Conservation (phyloP, 192 early-diverging fungal species). For the Backusella macrospora region DNA sequence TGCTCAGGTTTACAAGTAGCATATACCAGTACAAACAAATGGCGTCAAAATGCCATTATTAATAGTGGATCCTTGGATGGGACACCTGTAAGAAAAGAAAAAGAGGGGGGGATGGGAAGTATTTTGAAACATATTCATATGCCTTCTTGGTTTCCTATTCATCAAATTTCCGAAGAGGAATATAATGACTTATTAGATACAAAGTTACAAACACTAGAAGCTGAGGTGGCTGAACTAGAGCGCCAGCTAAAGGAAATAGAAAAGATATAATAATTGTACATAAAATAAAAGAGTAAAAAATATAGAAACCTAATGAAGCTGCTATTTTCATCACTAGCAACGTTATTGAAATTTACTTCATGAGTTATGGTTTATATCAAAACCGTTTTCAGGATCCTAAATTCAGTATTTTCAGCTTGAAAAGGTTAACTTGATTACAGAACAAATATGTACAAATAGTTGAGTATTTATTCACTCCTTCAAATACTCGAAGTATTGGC, state of each 20-base stretch:
- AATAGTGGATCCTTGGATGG: not conserved
- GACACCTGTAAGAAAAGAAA: not conserved
- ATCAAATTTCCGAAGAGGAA: conserved; percentile 61
- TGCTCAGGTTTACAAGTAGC: conserved; percentile 54
- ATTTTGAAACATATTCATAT: conserved; percentile 52
- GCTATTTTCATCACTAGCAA: not conserved
- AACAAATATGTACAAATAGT: no score
- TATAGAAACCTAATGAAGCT: not conserved
- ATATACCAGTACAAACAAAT: conserved; percentile 45
- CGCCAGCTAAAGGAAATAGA: conserved; percentile 29
- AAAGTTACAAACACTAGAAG: conserved; percentile 46
- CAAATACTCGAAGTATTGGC: no score
- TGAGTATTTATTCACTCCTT: no score
- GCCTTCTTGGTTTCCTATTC: conserved; percentile 65
- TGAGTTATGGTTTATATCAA: no score
- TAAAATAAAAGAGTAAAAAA: not conserved
- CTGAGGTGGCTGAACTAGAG: conserved; percentile 43
- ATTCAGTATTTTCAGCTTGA: no score
- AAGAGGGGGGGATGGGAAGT: not conserved
- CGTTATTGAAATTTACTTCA: no score
- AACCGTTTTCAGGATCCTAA: no score
- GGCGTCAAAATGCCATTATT: conserved; percentile 60
- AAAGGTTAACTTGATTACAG: no score
- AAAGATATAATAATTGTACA: not conserved
- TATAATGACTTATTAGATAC: conserved; percentile 58